These are phyloP conservation scores for Arthrocladium fulminans DNA, from an alignment of 2,329 filamentous ascomycete species.

Conservation along the genomic window DNA sequence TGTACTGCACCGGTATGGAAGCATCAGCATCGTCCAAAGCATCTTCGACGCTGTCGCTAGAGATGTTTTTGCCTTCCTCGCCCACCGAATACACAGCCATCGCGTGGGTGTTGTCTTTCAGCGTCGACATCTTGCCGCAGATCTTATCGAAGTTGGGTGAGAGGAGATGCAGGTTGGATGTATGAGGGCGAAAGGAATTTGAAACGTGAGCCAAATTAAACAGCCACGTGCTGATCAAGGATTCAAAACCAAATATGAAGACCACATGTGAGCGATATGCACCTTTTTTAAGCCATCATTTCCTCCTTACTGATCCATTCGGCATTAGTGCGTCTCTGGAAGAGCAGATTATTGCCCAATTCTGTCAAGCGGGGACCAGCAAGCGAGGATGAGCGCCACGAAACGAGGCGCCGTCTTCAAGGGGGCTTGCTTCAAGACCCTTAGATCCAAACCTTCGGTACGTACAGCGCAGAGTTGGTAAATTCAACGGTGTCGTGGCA, in stretches of 20 bases:
- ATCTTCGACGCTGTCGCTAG: background rate
- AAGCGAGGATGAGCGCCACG: no score
- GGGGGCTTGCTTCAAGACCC: no score
- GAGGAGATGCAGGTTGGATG: background rate
- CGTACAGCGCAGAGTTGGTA: no score
- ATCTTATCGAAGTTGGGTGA: background rate
- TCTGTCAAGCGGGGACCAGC: background rate
- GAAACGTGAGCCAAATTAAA: background rate
- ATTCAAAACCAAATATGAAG: no score
- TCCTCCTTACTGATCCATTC: background rate
- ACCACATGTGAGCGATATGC: no score
- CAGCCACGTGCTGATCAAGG: no score
- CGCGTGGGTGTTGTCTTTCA: background rate
- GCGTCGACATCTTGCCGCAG: background rate
- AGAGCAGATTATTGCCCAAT: background rate
- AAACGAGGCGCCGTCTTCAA: background rate
- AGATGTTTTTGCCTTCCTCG: background rate
- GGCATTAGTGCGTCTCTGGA: background rate
- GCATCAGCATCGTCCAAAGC: constrained; percentile 5
- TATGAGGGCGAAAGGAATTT: background rate
- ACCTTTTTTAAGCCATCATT: background rate
- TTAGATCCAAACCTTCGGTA: no score
- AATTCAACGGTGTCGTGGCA: no score
- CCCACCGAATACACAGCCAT: background rate
- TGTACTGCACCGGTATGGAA: constrained; percentile 20